Base-by-base conservation (phyloP, 2,329 filamentous ascomycete species). In the Aaosphaeria arxii region DNA sequence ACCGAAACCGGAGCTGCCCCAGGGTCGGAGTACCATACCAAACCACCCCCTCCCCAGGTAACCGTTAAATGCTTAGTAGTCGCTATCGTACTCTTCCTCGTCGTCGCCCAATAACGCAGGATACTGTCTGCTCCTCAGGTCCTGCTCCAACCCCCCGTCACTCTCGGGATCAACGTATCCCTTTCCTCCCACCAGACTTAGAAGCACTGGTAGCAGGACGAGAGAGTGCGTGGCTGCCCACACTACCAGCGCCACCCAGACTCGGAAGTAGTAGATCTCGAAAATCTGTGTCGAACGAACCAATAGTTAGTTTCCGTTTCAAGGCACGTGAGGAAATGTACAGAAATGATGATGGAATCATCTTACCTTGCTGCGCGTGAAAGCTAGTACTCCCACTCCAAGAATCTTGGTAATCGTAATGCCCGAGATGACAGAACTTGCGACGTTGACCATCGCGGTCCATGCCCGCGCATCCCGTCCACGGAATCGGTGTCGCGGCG, bases 201-300 rank as follows among this genome's bases (percentile, higher is more conserved):
- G 77, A 2, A 88, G 87, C 1, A 97, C 94, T 0, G 94, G 94
- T 59, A 99, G 75, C 69, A 97, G 95, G 6, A 99, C 81, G 42
- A 99, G 77, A 1, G 94, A 90, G 69, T 99, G 94, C 7, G 86
- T 80, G 6, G 89, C 89, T 3, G 91, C 95, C 69, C 96, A 92
- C 7, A 95, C 69, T 7, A 99, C 91, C 46, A 99, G 81, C 5
- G 91, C 87, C 13, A 96, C 76, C 94, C 94, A 99, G 40, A 99
- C 88, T 40, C 94, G 83, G 79, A 99, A 99, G 73, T 99, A 99
- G 74, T 99, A 99, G 49, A 99, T 90, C 75, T 99, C 95, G 62
- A 99, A 99, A 64, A 99, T 99, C 82, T 69, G 47, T 29, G n/a
- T 28, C n/a, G 11, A 40, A 24, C 17, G 17, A 24, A 24, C 17